Evolutionary conservation across 2,329 filamentous ascomycete species (phyloP).

Genomic region (Alternaria sp.): DNA sequence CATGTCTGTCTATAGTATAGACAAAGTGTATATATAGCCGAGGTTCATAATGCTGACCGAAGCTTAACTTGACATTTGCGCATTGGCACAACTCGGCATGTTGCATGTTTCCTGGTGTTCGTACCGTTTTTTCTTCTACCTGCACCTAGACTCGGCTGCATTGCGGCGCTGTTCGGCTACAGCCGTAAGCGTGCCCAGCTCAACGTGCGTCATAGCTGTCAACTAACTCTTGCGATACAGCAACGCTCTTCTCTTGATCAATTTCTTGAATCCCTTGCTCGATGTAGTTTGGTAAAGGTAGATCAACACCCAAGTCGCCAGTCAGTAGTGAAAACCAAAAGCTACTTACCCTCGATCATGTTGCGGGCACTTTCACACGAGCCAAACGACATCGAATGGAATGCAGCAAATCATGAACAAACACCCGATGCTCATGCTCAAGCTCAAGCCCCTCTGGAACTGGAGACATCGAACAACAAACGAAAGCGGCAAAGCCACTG

Average conservation of each 20-base stretch:
- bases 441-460: background rate
- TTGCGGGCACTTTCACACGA: background rate
- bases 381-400: conserved; percentile 1
- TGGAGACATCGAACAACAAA: background rate
- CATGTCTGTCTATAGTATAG: background rate
- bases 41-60: background rate
- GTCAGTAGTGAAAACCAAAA: too few species aligned
- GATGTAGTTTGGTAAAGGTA: background rate
- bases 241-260: background rate
- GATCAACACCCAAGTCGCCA: too few species aligned
- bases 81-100: background rate
- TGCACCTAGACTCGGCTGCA: background rate
- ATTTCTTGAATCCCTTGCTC: background rate
- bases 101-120: background rate
- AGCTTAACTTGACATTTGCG: background rate
- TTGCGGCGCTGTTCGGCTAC: background rate
- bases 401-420: background rate
- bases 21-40: background rate
- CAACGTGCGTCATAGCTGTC: background rate
- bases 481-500: conserved; percentile 8
- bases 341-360: background rate
- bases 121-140: background rate
- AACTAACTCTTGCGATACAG: background rate
- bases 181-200: background rate
- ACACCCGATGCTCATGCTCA: too few species aligned